Base-by-base conservation (phyloP, 164 flowering plant genomes). In the Berberis vulgaris region DNA sequence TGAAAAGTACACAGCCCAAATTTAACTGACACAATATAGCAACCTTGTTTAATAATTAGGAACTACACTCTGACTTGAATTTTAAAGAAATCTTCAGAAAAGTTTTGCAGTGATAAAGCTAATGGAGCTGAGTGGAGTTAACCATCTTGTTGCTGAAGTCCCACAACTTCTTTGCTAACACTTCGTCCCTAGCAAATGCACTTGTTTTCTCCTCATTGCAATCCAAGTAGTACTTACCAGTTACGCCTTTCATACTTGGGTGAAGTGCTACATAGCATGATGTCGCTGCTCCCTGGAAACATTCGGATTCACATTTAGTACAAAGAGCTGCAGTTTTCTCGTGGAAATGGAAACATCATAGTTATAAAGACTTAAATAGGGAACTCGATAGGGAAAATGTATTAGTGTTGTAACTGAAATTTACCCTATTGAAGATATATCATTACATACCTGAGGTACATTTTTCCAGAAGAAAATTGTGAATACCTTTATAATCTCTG, bases 231-330 rank as follows among this genome's bases (percentile, higher is more conserved):
- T 94, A 94, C 72, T 86, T 94, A 49, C 96, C 97, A 0, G 76
- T 81, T 38, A 77, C 89, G 3, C 89, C 97, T 65, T 85, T 84
- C 68, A 94, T 43, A 45, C 69, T 71, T 9, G 96, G 97, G 74
- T 91, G 96, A 6, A 94, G 83, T 0, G 99, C 97, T 0, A 74
- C 90, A 60, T 85, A 91, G 75, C 96, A 91, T 12, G 96, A 82
- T 4, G 99, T 91, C 38, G 99, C 89, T 43, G 99, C 99, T 44
- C 99, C 99, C 99, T 91, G 79, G 13, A 62, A 63, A 57, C 12
- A 58, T 9, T 2, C 5, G 5, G 6, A 9, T 43, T 11, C 26
- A 43, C 43, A 11, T 56, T 38, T 54, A 54, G 57, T 11, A 54
- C 50, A 6, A 1, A 26, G 50, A 6, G 50, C 10, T 5, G 13